Base-by-base conservation (phyloP, 2,329 filamentous ascomycete species). In the Curvularia verruculosa region DNA sequence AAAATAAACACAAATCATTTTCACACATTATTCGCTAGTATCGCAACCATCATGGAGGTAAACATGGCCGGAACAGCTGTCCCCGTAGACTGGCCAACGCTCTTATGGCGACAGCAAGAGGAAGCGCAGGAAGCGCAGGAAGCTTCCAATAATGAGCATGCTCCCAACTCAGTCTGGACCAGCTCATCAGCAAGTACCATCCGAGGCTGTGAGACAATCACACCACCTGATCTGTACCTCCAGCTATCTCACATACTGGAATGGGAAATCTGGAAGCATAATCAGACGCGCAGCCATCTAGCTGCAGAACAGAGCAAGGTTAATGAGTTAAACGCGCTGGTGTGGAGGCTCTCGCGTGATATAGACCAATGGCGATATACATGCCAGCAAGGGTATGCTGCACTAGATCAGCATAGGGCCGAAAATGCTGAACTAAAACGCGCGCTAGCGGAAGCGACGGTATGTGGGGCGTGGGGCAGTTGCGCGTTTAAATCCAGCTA, bases 61-160 rank as follows among this genome's bases (percentile, higher is more conserved):
- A 19, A 41, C 19, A 41, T 41, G 39, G 39, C 39, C 23, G 39
- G 39, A 41, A 41, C 39, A 41, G 39, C 39, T 41, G 39, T 41
- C 39, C 39, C 39, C 39, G 39, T 41, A 19, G 39, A 41, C 39
- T 41, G 39, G 39, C 39, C 39, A 3, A 41, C 39, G 23, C 39
- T 41, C 19, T 6, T 41, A 41, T 21, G 39, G 39, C 39, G 19
- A 41, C 39, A 41, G 18, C 39, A 41, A 23, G 39, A 19, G 8
- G 39, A 41, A 41, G 39, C 18, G 39, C 39, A 26, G 24, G 24
- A 26, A 26, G n/a, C n/a, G n/a, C n/a, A 40, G 21, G 37, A 19
- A 6, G n/a, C 37, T 40, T 40, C 37, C 37, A 41, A 41, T 12
- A 23, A 6, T 23, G 39, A 41, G 7, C 39, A 41, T 23, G 5